phyloP scores from a whole-genome alignment of 208 protist genomes.

The Sergeia podlipaevii region DNA sequence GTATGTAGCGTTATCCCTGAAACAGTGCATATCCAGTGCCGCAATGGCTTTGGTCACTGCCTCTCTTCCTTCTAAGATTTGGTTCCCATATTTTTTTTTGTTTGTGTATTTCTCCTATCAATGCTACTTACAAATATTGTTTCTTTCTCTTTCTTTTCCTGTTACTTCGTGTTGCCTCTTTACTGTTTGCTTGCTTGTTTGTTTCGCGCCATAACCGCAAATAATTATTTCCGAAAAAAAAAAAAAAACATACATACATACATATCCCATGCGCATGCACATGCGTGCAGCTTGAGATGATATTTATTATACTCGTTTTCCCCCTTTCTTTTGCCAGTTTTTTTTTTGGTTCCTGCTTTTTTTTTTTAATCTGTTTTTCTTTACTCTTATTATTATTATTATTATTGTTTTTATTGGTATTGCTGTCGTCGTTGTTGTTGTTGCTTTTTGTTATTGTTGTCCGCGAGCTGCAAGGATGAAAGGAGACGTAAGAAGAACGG shows the following conservation, averaged over 20 bases:
- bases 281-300: no score
- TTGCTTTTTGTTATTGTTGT: conserved; percentile 9
- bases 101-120: conserved; percentile 1
- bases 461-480: not conserved
- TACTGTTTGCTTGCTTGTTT: conserved; percentile 3
- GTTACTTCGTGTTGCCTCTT: not conserved
- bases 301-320: no score
- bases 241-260: conserved; percentile 1
- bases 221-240: conserved; percentile 2
- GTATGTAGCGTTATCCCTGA: no score
- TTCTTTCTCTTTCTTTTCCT: not conserved
- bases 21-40: no score
- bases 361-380: no score
- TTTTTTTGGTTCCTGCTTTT: no score
- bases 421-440: not conserved
- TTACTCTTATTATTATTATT: conserved; percentile 10
- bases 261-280: no score
- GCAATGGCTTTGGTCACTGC: no score
- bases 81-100: not conserved
- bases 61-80: conserved; percentile 6
- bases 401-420: conserved; percentile 3
- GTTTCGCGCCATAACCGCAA: not conserved
- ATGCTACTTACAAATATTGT: no score
- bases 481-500: no score
- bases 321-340: no score